A percentile compares a stretch with the other conserved stretches of the same genome.
These are phyloP conservation scores for Aureobasidium vineae DNA, from an alignment of 2,329 filamentous ascomycete genomes.

Conservation along the genomic window DNA sequence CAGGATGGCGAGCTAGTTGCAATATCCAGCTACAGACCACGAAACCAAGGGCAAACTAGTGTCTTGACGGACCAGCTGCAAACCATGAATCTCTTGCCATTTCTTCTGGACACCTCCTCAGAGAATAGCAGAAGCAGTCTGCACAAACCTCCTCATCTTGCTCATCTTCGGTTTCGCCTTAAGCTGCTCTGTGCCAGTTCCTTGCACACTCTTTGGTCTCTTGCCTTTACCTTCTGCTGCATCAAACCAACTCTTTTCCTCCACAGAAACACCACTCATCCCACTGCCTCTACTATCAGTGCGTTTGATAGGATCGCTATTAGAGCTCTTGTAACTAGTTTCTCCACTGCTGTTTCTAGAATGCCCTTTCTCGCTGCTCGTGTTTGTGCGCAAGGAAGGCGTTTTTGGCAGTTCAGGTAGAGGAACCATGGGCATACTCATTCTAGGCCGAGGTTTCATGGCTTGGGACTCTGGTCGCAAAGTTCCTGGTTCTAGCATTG, in stretches of 20 bases:
- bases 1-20: not conserved
- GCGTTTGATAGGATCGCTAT: conserved; percentile 22
- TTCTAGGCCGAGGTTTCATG: not conserved
- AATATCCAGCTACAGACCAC: too few species aligned
- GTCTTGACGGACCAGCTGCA: not conserved
- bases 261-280: conserved; percentile 21
- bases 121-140: conserved; percentile 32
- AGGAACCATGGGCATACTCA: not conserved
- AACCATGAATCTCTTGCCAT: not conserved
- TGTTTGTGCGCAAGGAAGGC: not conserved
- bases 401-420: conserved; percentile 12
- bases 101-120: not conserved
- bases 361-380: conserved; percentile 28
- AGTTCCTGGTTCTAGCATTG: not conserved
- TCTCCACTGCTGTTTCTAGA: conserved; percentile 28
- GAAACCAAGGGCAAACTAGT: too few species aligned
- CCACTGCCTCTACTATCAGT: conserved; percentile 27
- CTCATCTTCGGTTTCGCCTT: conserved; percentile 20
- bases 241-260: conserved; percentile 23
- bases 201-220: not conserved
- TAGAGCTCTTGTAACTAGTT: conserved; percentile 26
- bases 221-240: not conserved
- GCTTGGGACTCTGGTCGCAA: not conserved
- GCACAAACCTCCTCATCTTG: conserved; percentile 32
- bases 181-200: not conserved